Percentiles rank a stretch among this genome's conserved stretches.
phyloP scores from a whole-genome alignment of 257 asterid species.

The Linderniella brevidens region DNA sequence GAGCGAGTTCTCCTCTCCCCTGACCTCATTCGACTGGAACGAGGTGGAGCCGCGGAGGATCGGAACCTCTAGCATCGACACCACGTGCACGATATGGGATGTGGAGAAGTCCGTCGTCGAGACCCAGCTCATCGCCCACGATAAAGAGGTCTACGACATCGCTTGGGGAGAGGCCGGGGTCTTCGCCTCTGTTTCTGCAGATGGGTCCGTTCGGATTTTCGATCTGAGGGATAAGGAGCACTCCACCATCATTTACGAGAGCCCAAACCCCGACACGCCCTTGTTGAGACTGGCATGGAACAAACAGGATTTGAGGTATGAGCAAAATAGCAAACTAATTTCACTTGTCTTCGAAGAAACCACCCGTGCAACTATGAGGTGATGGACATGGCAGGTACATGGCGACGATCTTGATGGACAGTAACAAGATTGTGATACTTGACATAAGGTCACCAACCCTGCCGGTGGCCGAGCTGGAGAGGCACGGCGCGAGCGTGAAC shows the following conservation, averaged over 20 bases:
- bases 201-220: slow-evolving; percentile 74
- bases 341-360: too few species aligned
- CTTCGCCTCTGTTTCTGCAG: slow-evolving; percentile 78
- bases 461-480: slow-evolving; percentile 87
- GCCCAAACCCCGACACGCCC: slow-evolving; percentile 69
- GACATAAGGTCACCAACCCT: slow-evolving; percentile 71
- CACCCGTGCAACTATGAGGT: too few species aligned
- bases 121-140: slow-evolving; percentile 77
- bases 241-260: slow-evolving; percentile 75
- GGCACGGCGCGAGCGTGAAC: slow-evolving; percentile 74
- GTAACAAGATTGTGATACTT: slow-evolving; percentile 59
- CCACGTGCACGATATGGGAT: slow-evolving; percentile 91
- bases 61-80: slow-evolving; percentile 78
- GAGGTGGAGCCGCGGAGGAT: slow-evolving; percentile 63
- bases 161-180: slow-evolving; percentile 94
- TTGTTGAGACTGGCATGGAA: slow-evolving; percentile 86
- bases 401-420: slow-evolving; percentile 84
- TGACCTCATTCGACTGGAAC: slow-evolving; percentile 91
- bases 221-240: slow-evolving; percentile 91
- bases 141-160: slow-evolving; percentile 86
- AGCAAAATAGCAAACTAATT: too few species aligned
- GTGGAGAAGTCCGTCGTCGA: slow-evolving; percentile 64
- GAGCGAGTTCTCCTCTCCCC: slow-evolving; percentile 70
- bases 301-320: slow-evolving; percentile 67
- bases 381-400: slow-evolving; percentile 20